A percentile compares a stretch with the other conserved stretches of the same genome.
Evolutionary conservation across 2,329 filamentous ascomycete genomes (phyloP).

Genomic region (Incumbomyces lentus): DNA sequence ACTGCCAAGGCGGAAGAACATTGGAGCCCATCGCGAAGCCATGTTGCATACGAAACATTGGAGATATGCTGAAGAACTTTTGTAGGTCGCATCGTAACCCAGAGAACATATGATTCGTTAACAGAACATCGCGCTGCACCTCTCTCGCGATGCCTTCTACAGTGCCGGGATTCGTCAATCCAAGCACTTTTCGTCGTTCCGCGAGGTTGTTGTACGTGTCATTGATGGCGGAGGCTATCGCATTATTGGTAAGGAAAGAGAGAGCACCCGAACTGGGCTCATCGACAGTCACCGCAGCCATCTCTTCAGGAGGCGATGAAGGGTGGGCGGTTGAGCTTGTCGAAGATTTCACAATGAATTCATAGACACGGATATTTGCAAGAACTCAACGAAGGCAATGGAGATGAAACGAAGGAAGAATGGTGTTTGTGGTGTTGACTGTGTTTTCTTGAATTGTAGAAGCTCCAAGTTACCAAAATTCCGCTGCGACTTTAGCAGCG

Average conservation of each 20-base stretch:
- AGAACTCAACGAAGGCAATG: not conserved
- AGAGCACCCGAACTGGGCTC: slow-evolving; percentile 36
- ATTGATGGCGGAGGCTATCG: slow-evolving; percentile 56
- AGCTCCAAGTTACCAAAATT: slow-evolving; percentile 4
- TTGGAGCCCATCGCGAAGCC: slow-evolving; percentile 88
- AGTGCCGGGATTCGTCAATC: slow-evolving; percentile 82
- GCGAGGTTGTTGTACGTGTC: slow-evolving; percentile 75
- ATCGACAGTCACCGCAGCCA: slow-evolving; percentile 30
- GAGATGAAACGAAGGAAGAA: slow-evolving; percentile 7
- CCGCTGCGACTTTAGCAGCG: not conserved
- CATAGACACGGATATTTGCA: not conserved
- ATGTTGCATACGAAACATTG: slow-evolving; percentile 94
- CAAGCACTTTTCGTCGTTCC: slow-evolving; percentile 76
- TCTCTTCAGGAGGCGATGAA: slow-evolving; percentile 9
- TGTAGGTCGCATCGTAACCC: slow-evolving; percentile 92
- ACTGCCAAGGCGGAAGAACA: slow-evolving; percentile 85
- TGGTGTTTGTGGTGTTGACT: slow-evolving; percentile 9
- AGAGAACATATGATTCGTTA: slow-evolving; percentile 94
- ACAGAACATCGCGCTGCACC: slow-evolving; percentile 90
- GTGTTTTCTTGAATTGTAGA: slow-evolving; percentile 2
- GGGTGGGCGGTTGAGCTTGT: slow-evolving; percentile 1
- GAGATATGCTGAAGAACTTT: slow-evolving; percentile 87
- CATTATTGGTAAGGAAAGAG: slow-evolving; percentile 63
- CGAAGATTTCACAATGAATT: not conserved
- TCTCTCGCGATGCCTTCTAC: slow-evolving; percentile 83